Percentiles rank a stretch among this genome's conserved stretches.
phyloP scores from a whole-genome alignment of 2,329 filamentous ascomycete species.

The Trichoderma sp. region DNA sequence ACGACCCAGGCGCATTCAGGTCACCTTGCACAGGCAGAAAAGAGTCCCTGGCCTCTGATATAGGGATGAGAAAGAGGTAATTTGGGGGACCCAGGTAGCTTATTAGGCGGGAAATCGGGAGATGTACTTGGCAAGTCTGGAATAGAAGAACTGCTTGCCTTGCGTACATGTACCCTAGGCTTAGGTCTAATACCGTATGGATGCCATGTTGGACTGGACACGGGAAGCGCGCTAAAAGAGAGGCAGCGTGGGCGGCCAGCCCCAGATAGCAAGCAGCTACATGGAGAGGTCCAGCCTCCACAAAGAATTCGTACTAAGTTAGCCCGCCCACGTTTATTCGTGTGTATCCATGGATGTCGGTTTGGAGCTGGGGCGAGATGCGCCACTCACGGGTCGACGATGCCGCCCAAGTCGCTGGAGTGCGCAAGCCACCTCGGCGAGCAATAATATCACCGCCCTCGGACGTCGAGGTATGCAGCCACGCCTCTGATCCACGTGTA shows the following conservation, averaged over 20 bases:
- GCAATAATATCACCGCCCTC: conserved; percentile 13
- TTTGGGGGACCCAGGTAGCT: conserved; percentile 14
- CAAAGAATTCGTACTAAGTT: conserved; percentile 14
- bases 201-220: conserved; percentile 19
- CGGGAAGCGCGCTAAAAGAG: conserved; percentile 18
- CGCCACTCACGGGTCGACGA: conserved; percentile 20
- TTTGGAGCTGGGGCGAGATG: conserved; percentile 16
- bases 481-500: conserved; percentile 19
- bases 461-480: conserved; percentile 17
- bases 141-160: conserved; percentile 4
- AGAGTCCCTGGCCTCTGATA: conserved; percentile 12
- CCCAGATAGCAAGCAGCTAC: conserved; percentile 18
- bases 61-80: conserved; percentile 10
- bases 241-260: conserved; percentile 15
- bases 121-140: conserved; percentile 13
- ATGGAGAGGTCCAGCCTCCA: conserved; percentile 19
- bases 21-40: not conserved
- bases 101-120: conserved; percentile 15
- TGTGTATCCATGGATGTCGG: conserved; percentile 15
- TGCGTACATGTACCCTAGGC: conserved; percentile 15
- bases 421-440: conserved; percentile 18
- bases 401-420: conserved; percentile 14
- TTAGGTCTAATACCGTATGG: conserved; percentile 18
- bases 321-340: conserved; percentile 20
- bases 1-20: not conserved